Percentiles rank a stretch among this genome's conserved stretches.
Evolutionary conservation across 164 flowering plant species (phyloP).

Genomic region (Akebia trifoliata): DNA sequence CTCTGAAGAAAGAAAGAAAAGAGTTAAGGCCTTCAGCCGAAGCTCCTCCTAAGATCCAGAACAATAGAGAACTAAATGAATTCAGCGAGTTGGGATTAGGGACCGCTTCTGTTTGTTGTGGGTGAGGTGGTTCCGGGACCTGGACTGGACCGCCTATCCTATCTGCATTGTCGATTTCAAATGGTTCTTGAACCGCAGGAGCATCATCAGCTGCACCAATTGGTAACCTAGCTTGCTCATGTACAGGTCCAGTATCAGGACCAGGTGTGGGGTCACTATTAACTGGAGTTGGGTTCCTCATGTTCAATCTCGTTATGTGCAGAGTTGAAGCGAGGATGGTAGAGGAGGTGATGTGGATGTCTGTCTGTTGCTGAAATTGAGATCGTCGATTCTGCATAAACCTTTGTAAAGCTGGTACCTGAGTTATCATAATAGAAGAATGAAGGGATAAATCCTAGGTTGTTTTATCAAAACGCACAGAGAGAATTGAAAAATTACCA

Average conservation of each 20-base stretch:
- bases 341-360: conserved; percentile 86
- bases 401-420: conserved; percentile 95
- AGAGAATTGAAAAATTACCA: too few species aligned
- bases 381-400: conserved; percentile 71
- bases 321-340: conserved; percentile 93
- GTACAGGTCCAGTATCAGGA: conserved; percentile 31
- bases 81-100: conserved; percentile 52
- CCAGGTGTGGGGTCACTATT: conserved; percentile 32
- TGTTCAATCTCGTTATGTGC: conserved; percentile 83
- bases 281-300: conserved; percentile 41
- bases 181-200: conserved; percentile 29
- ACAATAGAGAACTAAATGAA: conserved; percentile 69
- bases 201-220: conserved; percentile 25
- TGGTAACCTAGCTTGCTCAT: conserved; percentile 23
- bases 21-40: conserved; percentile 80
- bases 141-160: conserved; percentile 29
- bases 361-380: conserved; percentile 81
- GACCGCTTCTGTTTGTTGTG: conserved; percentile 36
- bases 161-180: conserved; percentile 20
- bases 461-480: too few species aligned
- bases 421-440: conserved; percentile 2
- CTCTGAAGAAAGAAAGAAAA: conserved; percentile 79
- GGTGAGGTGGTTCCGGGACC: conserved; percentile 32
- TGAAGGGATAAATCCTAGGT: neutral
- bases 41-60: conserved; percentile 84